Base-by-base conservation (phyloP, 177 flowering plant species). In the Telopea speciosissima region DNA sequence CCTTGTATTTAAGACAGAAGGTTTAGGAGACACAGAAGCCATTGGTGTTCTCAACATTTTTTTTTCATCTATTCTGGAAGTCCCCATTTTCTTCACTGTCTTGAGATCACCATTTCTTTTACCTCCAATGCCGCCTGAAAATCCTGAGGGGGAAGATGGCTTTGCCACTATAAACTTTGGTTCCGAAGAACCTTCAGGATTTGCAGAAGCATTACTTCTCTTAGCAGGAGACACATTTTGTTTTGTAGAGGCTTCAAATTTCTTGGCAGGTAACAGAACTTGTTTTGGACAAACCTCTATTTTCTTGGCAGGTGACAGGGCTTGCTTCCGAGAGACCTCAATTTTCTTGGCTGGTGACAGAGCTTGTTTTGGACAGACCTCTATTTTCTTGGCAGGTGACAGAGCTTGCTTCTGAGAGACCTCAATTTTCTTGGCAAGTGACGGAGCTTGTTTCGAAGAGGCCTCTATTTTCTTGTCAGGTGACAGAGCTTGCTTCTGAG, bases 1-100 rank as follows among this genome's bases (percentile, higher is more conserved):
- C 44, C 68, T 70, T 16, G 77, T 45, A 56, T 71, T 77, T 60
- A 75, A 56, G 73, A 79, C 3, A 74, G 82, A 73, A 65, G 76
- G 77, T 62, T 40, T 82, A 24, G 78, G 67, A 40, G 90, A 73
- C 62, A 70, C 56, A 21, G 85, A 66, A 73, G 77, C 70, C 63
- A 65, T 72, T 22, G 83, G 67, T 59, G 73, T 60, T 19, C 62
- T 26, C 14, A 19, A 63, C n/a, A 7, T 36, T 31, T 63, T 63
- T 23, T 63, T 63, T 26, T 62, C 19, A 62, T 33, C 33, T 62
- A 19, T 62, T 24, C 26, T 62, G 19, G 33, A 62, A 12, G 5
- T 12, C 65, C 65, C 36, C 17, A 13, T 24, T 13, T 62, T 62
- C 65, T 62, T 25, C 16, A 12, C 36, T 11, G 3, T 26, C 65